A percentile compares a stretch with the other conserved stretches of the same genome.
These are phyloP conservation scores for Neofusicoccum kwambonambiense DNA, from an alignment of 2,329 filamentous ascomycete species.

Conservation along the genomic window DNA sequence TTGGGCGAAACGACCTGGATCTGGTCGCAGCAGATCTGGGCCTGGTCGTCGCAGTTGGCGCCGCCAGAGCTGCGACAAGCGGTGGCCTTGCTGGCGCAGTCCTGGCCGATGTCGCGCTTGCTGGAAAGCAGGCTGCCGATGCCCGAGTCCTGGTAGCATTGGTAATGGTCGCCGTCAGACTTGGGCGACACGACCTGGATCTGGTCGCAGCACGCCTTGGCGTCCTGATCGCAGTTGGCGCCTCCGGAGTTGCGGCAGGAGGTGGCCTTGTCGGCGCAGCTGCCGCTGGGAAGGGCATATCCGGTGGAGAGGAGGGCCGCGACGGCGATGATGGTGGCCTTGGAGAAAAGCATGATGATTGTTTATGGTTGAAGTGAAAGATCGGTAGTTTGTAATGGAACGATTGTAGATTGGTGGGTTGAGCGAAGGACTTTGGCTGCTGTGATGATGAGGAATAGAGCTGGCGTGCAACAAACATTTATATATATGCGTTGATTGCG, in stretches of 20 bases:
- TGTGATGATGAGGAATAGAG: neutral
- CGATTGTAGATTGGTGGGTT: neutral
- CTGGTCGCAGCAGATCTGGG: neutral
- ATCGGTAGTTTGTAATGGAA: neutral
- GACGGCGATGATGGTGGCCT: neutral
- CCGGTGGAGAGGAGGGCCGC: neutral
- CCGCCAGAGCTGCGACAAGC: neutral
- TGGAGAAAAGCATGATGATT: conserved; percentile 3
- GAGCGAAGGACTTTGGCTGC: conserved; percentile 1
- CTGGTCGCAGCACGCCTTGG: neutral
- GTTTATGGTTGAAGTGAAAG: neutral
- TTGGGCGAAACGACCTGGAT: neutral
- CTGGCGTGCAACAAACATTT: neutral
- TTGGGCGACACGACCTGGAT: neutral
- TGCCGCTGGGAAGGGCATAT: neutral
- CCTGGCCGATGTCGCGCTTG: neutral
- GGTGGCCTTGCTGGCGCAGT: neutral
- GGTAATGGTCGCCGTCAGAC: neutral
- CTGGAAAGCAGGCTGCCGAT: neutral
- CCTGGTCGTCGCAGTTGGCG: neutral
- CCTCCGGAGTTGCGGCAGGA: neutral
- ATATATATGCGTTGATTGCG: neutral
- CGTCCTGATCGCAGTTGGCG: neutral
- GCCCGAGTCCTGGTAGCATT: neutral
- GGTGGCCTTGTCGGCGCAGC: neutral